phyloP scores from a whole-genome alignment of 2,329 filamentous ascomycete species.

The Aspergillus pseudoterreus region DNA sequence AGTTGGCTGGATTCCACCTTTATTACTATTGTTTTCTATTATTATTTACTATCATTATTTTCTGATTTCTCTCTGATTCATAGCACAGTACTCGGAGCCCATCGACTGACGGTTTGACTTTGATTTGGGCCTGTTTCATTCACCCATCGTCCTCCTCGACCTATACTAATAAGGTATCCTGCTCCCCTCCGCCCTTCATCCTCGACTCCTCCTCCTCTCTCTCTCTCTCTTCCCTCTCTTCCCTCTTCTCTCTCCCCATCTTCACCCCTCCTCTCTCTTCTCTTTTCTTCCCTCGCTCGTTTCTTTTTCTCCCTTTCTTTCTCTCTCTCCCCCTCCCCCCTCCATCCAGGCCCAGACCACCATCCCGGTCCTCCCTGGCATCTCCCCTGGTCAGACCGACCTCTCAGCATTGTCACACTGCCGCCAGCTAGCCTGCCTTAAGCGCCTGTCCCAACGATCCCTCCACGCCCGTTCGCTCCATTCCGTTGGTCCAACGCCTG shows the following conservation, averaged over 20 bases:
- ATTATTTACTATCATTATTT: not conserved
- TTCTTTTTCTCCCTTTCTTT: constrained; percentile 7
- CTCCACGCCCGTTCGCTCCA: constrained; percentile 14
- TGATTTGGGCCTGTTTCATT: not conserved
- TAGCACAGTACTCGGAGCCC: no score
- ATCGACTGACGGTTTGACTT: not conserved
- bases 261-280: constrained; percentile 1
- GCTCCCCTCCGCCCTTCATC: constrained; percentile 1
- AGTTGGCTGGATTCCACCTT: constrained; percentile 6
- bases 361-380: constrained; percentile 17
- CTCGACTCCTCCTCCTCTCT: constrained; percentile 10
- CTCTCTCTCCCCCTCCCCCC: constrained; percentile 4
- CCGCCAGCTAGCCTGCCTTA: constrained; percentile 22
- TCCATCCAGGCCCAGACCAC: constrained; percentile 17
- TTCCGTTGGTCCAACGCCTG: constrained; percentile 10
- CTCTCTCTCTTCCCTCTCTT: constrained; percentile 4
- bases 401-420: constrained; percentile 23
- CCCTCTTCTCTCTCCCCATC: constrained; percentile 6
- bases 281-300: constrained; percentile 13
- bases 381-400: constrained; percentile 17
- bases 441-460: constrained; percentile 20
- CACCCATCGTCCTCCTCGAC: constrained; percentile 3
- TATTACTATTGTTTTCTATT: not conserved
- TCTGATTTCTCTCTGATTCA: not conserved
- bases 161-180: not conserved